phyloP scores from a whole-genome alignment of 2,329 filamentous ascomycete genomes.

The Epichloe brachyelytri region DNA sequence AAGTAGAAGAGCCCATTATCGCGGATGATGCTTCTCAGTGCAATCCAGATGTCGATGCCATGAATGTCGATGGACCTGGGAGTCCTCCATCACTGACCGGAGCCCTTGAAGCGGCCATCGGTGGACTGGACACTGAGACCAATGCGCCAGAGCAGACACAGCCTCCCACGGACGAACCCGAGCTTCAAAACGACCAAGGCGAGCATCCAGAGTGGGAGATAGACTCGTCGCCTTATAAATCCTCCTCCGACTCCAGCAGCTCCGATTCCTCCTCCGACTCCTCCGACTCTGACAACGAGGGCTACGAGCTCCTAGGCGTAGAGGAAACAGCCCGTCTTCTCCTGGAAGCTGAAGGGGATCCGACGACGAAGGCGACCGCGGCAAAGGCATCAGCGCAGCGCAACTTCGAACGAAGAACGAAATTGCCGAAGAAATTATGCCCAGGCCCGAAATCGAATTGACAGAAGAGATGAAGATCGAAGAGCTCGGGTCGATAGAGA shows the following conservation, averaged over 20 bases:
- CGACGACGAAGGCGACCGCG: slow-evolving; percentile 56
- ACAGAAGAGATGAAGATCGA: slow-evolving; percentile 65
- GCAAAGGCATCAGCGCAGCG: slow-evolving; percentile 22
- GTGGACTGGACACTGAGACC: slow-evolving; percentile 17
- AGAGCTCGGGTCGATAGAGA: slow-evolving; percentile 61
- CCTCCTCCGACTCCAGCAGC: slow-evolving; percentile 45
- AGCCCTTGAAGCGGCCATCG: slow-evolving; percentile 31
- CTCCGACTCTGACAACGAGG: slow-evolving; percentile 43
- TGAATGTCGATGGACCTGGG: slow-evolving; percentile 24
- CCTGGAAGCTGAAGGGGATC: slow-evolving; percentile 74
- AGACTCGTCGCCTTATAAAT: slow-evolving; percentile 65
- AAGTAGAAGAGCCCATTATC: not conserved
- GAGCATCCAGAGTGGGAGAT: slow-evolving; percentile 70
- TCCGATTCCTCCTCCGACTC: slow-evolving; percentile 48
- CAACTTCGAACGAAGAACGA: slow-evolving; percentile 77
- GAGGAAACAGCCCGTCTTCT: slow-evolving; percentile 75
- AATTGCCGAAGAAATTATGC: slow-evolving; percentile 45
- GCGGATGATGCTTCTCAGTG: not conserved
- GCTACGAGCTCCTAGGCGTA: slow-evolving; percentile 61
- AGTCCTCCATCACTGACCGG: slow-evolving; percentile 26
- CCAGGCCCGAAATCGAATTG: slow-evolving; percentile 68
- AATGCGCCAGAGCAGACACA: slow-evolving; percentile 7
- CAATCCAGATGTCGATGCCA: slow-evolving; percentile 15
- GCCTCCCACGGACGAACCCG: slow-evolving; percentile 5
- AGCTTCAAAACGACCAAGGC: slow-evolving; percentile 20